Base-by-base conservation (phyloP, 2,329 filamentous ascomycete species). In the Furcasterigmium sp. region DNA sequence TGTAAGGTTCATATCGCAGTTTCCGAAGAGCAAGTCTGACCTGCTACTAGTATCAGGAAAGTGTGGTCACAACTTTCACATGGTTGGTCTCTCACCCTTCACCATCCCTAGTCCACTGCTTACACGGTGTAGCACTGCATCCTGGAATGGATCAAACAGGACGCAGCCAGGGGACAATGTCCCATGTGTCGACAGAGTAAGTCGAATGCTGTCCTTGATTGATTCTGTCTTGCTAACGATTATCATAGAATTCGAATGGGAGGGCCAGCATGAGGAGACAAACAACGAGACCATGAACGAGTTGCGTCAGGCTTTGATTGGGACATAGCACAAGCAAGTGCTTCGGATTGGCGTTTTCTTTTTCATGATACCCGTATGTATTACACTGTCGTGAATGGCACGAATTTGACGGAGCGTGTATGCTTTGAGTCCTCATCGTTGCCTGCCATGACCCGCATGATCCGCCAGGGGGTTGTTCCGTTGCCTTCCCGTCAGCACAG, bases 41-140 rank as follows among this genome's bases (percentile, higher is more conserved):
- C 18, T 38, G 17, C 43, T 15, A 29, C 34, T 55, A 96, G 91
- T 96, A 52, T 91, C 93, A 48, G 93, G 93, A 35, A 94, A 91
- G 72, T 98, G 93, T 67, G 91, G 90, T 5, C 93, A 98, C 64
- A 95, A 89, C 50, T 98, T 98, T 60, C 93, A 98, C 66, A 94
- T 95, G 87, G 90, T 94, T 65, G 53, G 73, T 51, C 29, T 36
- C 20, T 41, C 18, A 35, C 18, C 29, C 29, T 14, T 15, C n/a
- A 5, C 9, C n/a, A 15, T 15, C 4, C n/a, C n/a, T 13, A 35
- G 8, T 9, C n/a, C 8, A 8, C 15, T 7, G 18, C 54, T 58
- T 38, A 58, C 46, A 28, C 19, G 15, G 30, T 28, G 34, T 54
- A 95, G 90, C 93, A 98, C 67, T 98, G 93, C 65, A 93, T 98